Base-by-base conservation (phyloP, 441 rosid genomes). In the Gossypium schwendimanii region DNA sequence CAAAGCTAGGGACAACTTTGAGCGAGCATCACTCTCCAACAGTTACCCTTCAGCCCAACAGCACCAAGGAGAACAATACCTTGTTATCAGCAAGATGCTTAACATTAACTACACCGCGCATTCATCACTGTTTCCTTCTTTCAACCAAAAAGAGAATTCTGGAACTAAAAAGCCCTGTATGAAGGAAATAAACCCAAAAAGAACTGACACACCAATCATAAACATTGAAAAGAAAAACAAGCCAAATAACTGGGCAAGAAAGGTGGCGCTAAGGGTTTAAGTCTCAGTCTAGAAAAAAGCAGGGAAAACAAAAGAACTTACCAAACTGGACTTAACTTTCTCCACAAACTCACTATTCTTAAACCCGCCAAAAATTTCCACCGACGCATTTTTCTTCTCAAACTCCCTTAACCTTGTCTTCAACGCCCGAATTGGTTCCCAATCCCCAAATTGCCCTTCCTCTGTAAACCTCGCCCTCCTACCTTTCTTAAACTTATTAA, bases 311-410 rank as follows among this genome's bases (percentile, higher is more conserved):
- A 45, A 53, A 59, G 45, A 64, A 64, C 89, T 77, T 88, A 94
- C 99, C 92, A 88, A 81, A 80, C 97, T 82, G 63, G 97, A 84
- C 82, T 91, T 92, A 65, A 94, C 76, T 83, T 91, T 92, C 87
- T 91, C 93, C 50, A 92, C 83, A 74, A 92, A 80, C 58, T 92
- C 99, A 63, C 78, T 82, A 76, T 82, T 87, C 88, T 85, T 88
- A 54, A 91, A 79, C 11, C 94, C 92, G 75, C 84, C 89, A 73
- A 91, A 82, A 26, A 90, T 70, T 47, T 93, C 98, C 26, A 69
- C 83, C 1, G 80, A 72, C 0, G 86, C 72, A 14, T 82, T 89
- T 76, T 86, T 90, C 84, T 84, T 89, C 88, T 93, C 98, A 54
- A 93, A 84, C 73, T 91, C 94, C 79, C 83, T 86, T 57, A 91